Evolutionary conservation across 2,329 filamentous ascomycete species (phyloP), one percentile per base, ranked within the genome.

Genomic region (Hypoxylon sp.): DNA sequence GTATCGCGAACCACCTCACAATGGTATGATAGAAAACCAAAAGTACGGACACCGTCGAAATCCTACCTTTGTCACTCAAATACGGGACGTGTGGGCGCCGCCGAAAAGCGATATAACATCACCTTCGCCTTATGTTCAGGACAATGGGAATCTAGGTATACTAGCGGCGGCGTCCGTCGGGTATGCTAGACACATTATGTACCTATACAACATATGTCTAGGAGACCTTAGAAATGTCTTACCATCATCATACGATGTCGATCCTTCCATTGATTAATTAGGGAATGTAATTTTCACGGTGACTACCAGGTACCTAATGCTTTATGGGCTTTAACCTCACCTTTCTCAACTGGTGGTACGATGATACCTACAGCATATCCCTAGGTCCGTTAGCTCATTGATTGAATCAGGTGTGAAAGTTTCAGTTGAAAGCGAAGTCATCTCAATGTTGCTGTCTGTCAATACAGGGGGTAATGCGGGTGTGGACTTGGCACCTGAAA

Each of bases 231-330:
- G 56, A 17, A n/a, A 45, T 52, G 17, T 60, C 58, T 60, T 9
- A 52, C 58, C 48, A 60, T 23, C 28, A 52, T 60, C 58, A 23
- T 52, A 60, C 52, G 52, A 56, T 53, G 50, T 25, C 41, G 34
- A 25, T 46, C 32, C 17, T 1, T 11, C 9, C 7, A 38, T 56
- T 3, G 38, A 34, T 28, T 56, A 14, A 34, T 28, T 56, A 14
- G 41, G 50, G 21, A 38, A 10, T 25, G n/a, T 11, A 23, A 7
- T 5, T 23, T 36, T 2, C 21, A 9, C 14, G 41, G 53, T 48
- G 41, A 25, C 43, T 36, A 14, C 34, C 34, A 36, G 34, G 34
- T 14, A 36, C 38, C 4, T 10, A 17, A 19, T 43, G 7, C 17
- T 4, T 13, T 28, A 49, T 49, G 13, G 21, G 45, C n/a, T 14